These are phyloP conservation scores for Pulveroboletus sp. DNA, from an alignment of 768 basidiomycete species.

Conservation along the genomic window DNA sequence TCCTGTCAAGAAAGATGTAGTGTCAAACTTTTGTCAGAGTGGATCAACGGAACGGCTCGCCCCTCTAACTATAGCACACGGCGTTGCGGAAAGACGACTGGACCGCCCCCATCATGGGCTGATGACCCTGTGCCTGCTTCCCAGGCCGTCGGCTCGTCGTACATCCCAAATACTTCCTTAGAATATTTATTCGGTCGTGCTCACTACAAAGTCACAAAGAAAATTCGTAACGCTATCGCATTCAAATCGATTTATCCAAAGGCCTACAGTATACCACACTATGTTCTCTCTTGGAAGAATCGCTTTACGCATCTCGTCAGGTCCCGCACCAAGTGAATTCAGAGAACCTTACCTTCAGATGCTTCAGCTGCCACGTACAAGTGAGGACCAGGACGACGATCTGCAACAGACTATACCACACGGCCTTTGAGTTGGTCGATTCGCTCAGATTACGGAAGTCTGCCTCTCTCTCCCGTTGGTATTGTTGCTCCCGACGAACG, in stretches of 20 bases:
- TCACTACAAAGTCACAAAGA: background rate
- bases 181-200: too few species aligned
- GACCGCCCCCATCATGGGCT: too few species aligned
- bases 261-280: slow-evolving; percentile 11
- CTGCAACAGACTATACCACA: slow-evolving; percentile 92
- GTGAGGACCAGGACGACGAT: slow-evolving; percentile 79
- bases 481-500: slow-evolving; percentile 92
- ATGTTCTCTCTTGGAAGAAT: slow-evolving; percentile 84
- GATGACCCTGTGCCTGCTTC: too few species aligned
- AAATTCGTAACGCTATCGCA: background rate
- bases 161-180: too few species aligned
- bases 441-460: slow-evolving; percentile 89
- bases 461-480: slow-evolving; percentile 92
- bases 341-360: slow-evolving; percentile 66
- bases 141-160: too few species aligned
- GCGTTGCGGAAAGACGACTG: too few species aligned
- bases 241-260: slow-evolving; percentile 2
- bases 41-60: background rate
- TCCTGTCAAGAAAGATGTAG: slow-evolving; percentile 7
- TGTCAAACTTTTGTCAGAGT: slow-evolving; percentile 13
- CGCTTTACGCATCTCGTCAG: slow-evolving; percentile 40
- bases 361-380: slow-evolving; percentile 89
- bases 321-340: background rate
- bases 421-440: slow-evolving; percentile 82
- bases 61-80: too few species aligned